Evolutionary conservation across 192 early-diverging fungal species (phyloP).

Genomic region (Backusella parvicylindrica): DNA sequence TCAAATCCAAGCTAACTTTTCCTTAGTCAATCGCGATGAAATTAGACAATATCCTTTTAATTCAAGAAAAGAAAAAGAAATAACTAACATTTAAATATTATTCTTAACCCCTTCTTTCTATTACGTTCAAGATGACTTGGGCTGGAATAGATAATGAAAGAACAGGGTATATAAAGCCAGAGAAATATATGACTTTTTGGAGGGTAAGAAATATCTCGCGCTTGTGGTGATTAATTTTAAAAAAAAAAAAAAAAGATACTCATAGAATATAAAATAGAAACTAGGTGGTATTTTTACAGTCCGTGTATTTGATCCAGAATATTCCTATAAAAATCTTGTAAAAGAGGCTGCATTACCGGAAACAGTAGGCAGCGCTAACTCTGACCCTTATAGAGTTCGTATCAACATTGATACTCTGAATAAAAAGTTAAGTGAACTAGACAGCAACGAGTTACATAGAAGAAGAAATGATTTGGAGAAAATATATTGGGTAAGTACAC

Average conservation of each 20-base stretch:
- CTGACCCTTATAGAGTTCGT: slow-evolving; percentile 13
- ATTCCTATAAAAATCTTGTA: slow-evolving; percentile 39
- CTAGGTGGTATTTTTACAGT: slow-evolving; percentile 49
- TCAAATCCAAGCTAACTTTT: slow-evolving; percentile 56
- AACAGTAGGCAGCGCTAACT: not conserved
- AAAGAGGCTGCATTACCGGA: slow-evolving; percentile 9
- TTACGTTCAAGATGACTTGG: slow-evolving; percentile 54
- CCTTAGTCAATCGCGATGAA: slow-evolving; percentile 54
- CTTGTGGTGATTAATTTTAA: not conserved
- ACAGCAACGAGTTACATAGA: slow-evolving; percentile 23
- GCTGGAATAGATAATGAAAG: slow-evolving; percentile 40
- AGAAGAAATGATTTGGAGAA: slow-evolving; percentile 30
- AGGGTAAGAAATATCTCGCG: slow-evolving; percentile 40
- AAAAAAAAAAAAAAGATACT: slow-evolving; percentile 20
- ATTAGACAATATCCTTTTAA: slow-evolving; percentile 51
- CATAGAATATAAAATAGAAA: slow-evolving; percentile 33
- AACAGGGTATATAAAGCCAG: slow-evolving; percentile 46
- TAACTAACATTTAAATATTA: not conserved
- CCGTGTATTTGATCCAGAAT: slow-evolving; percentile 45
- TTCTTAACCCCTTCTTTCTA: slow-evolving; percentile 28
- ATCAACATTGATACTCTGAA: slow-evolving; percentile 26
- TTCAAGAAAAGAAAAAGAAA: not conserved
- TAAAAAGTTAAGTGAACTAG: slow-evolving; percentile 20
- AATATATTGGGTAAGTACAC: slow-evolving; percentile 35
- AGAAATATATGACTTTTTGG: slow-evolving; percentile 49